phyloP scores from a whole-genome alignment of 2,329 filamentous ascomycete species.

The Tolypocladium tundrense region DNA sequence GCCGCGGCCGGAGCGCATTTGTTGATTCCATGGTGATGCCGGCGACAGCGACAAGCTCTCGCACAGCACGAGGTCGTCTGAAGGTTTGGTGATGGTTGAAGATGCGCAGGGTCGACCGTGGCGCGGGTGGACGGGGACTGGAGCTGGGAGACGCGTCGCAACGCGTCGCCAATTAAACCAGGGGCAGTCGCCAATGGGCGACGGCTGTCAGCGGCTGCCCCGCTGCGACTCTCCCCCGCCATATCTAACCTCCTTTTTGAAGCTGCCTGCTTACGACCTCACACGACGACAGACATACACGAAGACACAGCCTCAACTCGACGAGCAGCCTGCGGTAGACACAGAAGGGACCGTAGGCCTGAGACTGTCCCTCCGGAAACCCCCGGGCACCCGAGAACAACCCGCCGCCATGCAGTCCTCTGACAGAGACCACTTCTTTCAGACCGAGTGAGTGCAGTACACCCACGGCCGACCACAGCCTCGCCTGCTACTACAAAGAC shows the following conservation, averaged over 20 bases:
- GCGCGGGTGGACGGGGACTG: neutral
- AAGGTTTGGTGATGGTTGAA: neutral
- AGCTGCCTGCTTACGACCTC: neutral
- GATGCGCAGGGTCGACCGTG: neutral
- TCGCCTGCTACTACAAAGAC: neutral
- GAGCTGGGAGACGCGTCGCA: slow-evolving; percentile 24
- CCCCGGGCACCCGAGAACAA: neutral
- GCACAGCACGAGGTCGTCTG: neutral
- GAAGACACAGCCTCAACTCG: too few relatives aligned
- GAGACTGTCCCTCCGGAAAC: too few relatives aligned
- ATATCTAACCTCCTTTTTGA: neutral
- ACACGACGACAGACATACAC: too few relatives aligned
- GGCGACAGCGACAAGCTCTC: neutral
- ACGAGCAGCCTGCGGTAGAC: neutral
- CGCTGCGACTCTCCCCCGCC: neutral
- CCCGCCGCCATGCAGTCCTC: slow-evolving; percentile 53
- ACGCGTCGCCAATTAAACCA: slow-evolving; percentile 23
- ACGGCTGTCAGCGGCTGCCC: slow-evolving; percentile 1
- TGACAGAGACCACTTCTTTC: slow-evolving; percentile 78
- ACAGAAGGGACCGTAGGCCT: neutral
- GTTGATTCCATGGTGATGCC: slow-evolving; percentile 18
- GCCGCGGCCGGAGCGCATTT: slow-evolving; percentile 37
- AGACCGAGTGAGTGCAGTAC: slow-evolving; percentile 61
- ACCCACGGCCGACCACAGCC: slow-evolving; percentile 4
- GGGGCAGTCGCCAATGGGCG: neutral